phyloP scores from a whole-genome alignment of 352 stramenopile genomes.

The Globisporangium polare region DNA sequence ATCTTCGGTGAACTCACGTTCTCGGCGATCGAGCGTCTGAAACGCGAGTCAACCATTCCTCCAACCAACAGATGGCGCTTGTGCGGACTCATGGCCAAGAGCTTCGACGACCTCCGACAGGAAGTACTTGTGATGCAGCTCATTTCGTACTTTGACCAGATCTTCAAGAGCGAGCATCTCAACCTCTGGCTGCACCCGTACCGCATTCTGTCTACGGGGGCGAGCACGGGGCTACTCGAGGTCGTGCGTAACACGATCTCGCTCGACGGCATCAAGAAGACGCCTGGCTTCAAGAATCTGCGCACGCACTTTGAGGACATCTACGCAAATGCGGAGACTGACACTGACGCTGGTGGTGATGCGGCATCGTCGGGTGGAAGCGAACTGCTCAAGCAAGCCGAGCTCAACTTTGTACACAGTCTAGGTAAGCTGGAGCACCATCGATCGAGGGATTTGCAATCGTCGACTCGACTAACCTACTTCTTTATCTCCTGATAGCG shows the following conservation, averaged over 20 bases:
- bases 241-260: slow-evolving; percentile 95
- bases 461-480: not conserved
- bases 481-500: slow-evolving; percentile 54
- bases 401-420: slow-evolving; percentile 83
- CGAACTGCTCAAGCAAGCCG: slow-evolving; percentile 53
- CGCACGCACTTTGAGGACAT: slow-evolving; percentile 91
- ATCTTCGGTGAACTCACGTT: slow-evolving; percentile 74
- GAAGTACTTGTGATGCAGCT: slow-evolving; percentile 98
- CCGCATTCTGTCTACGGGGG: slow-evolving; percentile 94
- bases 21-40: slow-evolving; percentile 38
- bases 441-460: not conserved
- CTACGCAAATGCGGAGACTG: slow-evolving; percentile 71
- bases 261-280: slow-evolving; percentile 96
- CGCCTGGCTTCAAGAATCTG: slow-evolving; percentile 78
- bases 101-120: slow-evolving; percentile 96
- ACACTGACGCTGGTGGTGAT: slow-evolving; percentile 35
- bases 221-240: slow-evolving; percentile 94
- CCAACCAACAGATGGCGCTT: slow-evolving; percentile 35
- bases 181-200: slow-evolving; percentile 94
- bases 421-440: slow-evolving; percentile 39
- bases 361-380: slow-evolving; percentile 1
- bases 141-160: slow-evolving; percentile 93
- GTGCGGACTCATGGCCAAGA: slow-evolving; percentile 93
- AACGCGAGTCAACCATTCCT: slow-evolving; percentile 2
- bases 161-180: slow-evolving; percentile 90